Percentiles rank a stretch among this genome's conserved stretches.
Conservation (phyloP, 2,329 filamentous ascomycete species). For the Arthroderma sp. region DNA sequence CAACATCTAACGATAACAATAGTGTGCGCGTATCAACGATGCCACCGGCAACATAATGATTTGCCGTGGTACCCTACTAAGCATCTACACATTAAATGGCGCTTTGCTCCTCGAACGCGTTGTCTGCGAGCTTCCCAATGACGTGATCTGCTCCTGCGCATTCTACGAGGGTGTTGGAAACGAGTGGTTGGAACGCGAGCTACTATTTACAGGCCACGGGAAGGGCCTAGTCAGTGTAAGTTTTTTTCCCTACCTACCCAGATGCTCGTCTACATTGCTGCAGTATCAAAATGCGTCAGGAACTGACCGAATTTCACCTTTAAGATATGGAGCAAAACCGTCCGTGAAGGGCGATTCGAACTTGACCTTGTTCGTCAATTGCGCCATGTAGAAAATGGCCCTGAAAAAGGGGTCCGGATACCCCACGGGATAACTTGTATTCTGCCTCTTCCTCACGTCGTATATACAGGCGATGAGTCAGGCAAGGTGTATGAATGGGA, state of each 20-base stretch:
- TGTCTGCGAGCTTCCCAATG: constrained; percentile 58
- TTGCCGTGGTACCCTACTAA: constrained; percentile 60
- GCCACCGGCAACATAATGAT: constrained; percentile 81
- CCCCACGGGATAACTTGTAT: constrained; percentile 70
- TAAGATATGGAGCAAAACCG: constrained; percentile 45
- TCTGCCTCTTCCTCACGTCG: constrained; percentile 62
- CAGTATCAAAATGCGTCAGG: not conserved
- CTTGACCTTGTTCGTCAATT: constrained; percentile 68
- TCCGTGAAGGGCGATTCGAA: constrained; percentile 53
- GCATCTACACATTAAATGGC: constrained; percentile 81
- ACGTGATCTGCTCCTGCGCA: constrained; percentile 67
- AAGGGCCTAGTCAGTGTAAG: constrained; percentile 64
- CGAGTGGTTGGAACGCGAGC: constrained; percentile 77
- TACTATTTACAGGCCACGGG: constrained; percentile 81
- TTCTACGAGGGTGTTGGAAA: constrained; percentile 87
- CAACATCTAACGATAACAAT: not conserved
- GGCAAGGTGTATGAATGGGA: constrained; percentile 62
- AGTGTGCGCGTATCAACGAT: constrained; percentile 80
- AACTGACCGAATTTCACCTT: not conserved
- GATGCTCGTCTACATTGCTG: not conserved
- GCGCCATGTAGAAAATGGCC: constrained; percentile 61
- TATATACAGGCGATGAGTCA: constrained; percentile 91
- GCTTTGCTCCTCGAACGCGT: constrained; percentile 69
- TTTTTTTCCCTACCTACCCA: not conserved
- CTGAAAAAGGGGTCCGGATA: constrained; percentile 44